phyloP scores from a whole-genome alignment of 148 eudicot genomes.

The Drosera capensis region DNA sequence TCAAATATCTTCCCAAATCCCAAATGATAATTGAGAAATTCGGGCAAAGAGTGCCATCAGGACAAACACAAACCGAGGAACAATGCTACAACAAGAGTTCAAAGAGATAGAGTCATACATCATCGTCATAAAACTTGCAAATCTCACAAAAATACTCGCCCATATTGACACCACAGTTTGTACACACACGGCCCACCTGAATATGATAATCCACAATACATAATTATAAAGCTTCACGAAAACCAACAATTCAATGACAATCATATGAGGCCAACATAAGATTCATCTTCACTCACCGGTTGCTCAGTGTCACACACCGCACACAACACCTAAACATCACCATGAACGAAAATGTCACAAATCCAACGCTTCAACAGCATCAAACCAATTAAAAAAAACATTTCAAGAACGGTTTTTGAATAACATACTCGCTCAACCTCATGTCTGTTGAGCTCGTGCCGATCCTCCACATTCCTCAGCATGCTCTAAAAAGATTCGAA shows the following conservation, averaged over 20 bases:
- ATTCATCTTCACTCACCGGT: conserved; percentile 38
- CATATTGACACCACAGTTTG: conserved; percentile 85
- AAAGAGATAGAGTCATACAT: conserved; percentile 26
- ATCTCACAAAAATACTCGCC: conserved; percentile 75
- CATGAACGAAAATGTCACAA: conserved; percentile 1
- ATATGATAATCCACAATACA: conserved; percentile 1
- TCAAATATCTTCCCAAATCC: too few relatives aligned
- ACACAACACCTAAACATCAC: conserved; percentile 53
- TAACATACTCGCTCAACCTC: conserved; percentile 73
- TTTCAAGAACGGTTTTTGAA: not conserved
- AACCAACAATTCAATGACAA: too few relatives aligned
- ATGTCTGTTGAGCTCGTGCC: conserved; percentile 57
- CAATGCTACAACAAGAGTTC: not conserved
- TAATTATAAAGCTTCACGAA: not conserved
- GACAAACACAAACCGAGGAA: not conserved
- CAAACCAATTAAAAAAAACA: not conserved
- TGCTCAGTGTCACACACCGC: conserved; percentile 95
- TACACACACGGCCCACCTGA: conserved; percentile 60
- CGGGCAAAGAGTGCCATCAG: too few relatives aligned
- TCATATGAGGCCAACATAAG: too few relatives aligned
- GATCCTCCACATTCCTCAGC: conserved; percentile 45
- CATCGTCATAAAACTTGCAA: conserved; percentile 89
- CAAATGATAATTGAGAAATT: too few relatives aligned
- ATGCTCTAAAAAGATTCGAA: conserved; percentile 27
- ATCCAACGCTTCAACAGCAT: not conserved